Conservation (phyloP, 352 stramenopile genomes). For the Paralagenidium karlingii region DNA sequence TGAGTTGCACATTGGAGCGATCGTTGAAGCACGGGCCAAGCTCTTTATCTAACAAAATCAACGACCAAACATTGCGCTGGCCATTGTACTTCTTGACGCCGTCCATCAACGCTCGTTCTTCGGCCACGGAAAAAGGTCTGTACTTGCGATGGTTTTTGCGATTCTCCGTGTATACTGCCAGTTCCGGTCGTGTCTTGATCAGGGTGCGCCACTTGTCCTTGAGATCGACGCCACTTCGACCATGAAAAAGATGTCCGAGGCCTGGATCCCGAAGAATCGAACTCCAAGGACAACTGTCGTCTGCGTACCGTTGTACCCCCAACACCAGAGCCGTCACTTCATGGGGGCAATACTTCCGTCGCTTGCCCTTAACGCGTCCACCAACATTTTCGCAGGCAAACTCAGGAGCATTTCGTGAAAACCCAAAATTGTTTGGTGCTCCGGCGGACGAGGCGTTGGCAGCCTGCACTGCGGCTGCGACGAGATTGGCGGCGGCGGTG, state of each 20-base stretch:
- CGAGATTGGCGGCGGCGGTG: conserved; percentile 17
- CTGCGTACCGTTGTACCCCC: conserved; percentile 70
- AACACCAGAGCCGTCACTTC: conserved; percentile 73
- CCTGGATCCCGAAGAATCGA: conserved; percentile 64
- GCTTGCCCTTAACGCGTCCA: conserved; percentile 73
- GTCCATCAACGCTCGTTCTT: conserved; percentile 79
- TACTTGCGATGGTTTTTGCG: conserved; percentile 83
- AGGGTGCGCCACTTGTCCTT: conserved; percentile 79
- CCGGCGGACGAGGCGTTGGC: conserved; percentile 10
- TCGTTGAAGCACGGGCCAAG: conserved; percentile 71
- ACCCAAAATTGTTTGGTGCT: background rate
- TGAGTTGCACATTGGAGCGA: conserved; percentile 70
- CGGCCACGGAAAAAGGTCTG: conserved; percentile 53
- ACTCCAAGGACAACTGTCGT: conserved; percentile 77
- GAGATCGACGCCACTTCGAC: conserved; percentile 59
- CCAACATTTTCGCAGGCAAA: conserved; percentile 76
- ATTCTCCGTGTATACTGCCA: conserved; percentile 70
- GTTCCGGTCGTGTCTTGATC: conserved; percentile 66
- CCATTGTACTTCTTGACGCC: conserved; percentile 78
- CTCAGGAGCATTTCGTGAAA: conserved; percentile 1
- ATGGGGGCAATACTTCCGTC: conserved; percentile 71
- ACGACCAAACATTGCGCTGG: conserved; percentile 70
- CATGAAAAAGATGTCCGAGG: conserved; percentile 63
- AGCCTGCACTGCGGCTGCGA: conserved; percentile 21
- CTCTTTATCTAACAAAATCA: conserved; percentile 74